Evolutionary conservation across 2,329 filamentous ascomycete species (phyloP).

Genomic region (Aureobasidium melanogenum): DNA sequence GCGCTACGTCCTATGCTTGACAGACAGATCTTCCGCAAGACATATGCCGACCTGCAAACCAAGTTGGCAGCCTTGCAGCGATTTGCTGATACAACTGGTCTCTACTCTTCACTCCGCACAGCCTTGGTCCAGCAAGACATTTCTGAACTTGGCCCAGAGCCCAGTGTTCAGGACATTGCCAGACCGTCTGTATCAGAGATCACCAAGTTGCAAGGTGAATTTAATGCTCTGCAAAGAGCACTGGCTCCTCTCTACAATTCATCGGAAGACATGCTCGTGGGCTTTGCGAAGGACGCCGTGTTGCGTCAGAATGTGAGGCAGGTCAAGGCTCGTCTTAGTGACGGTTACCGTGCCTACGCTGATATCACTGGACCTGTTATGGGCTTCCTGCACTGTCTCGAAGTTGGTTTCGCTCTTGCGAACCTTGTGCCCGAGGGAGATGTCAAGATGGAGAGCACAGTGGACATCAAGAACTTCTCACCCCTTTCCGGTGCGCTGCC

Average conservation of each 20-base stretch:
- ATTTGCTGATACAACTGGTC: slow-evolving; percentile 66
- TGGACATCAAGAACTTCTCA: not conserved
- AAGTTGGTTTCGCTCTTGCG: slow-evolving; percentile 46
- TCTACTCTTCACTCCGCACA: slow-evolving; percentile 58
- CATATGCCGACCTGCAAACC: slow-evolving; percentile 45
- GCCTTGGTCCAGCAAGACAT: slow-evolving; percentile 43
- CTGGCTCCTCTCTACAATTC: slow-evolving; percentile 5
- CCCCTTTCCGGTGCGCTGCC: slow-evolving; percentile 11
- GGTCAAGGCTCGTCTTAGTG: slow-evolving; percentile 60
- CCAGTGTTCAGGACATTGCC: slow-evolving; percentile 59
- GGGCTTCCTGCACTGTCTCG: slow-evolving; percentile 70
- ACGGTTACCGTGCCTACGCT: slow-evolving; percentile 68
- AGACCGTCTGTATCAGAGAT: slow-evolving; percentile 62
- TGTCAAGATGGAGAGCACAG: not conserved
- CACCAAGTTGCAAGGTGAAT: slow-evolving; percentile 68
- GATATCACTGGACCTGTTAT: slow-evolving; percentile 73
- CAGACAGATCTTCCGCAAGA: slow-evolving; percentile 47
- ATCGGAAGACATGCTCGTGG: not conserved
- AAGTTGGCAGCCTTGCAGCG: slow-evolving; percentile 52
- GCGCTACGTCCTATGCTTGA: slow-evolving; percentile 55
- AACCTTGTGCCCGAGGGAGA: not conserved
- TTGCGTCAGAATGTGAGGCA: slow-evolving; percentile 36
- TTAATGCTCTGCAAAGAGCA: slow-evolving; percentile 33
- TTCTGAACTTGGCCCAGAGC: slow-evolving; percentile 56
- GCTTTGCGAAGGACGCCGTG: slow-evolving; percentile 8